Conservation (phyloP, 2,329 filamentous ascomycete genomes). For the Metarhizium sp. region DNA sequence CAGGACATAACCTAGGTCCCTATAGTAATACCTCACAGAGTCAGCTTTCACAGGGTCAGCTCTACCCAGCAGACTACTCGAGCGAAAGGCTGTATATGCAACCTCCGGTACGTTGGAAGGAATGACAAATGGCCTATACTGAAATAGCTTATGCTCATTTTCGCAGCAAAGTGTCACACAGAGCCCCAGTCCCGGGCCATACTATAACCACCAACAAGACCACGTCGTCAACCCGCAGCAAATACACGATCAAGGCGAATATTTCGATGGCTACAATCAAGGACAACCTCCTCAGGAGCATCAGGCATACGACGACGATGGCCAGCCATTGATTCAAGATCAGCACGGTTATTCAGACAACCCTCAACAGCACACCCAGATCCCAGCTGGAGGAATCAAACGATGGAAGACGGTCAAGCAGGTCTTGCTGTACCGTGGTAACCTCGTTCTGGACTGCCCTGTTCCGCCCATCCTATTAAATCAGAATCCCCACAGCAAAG, state of each 20-base stretch:
- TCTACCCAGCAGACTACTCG: neutral
- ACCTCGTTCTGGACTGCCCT: conserved; percentile 92
- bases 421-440: conserved; percentile 93
- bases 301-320: neutral
- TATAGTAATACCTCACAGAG: neutral
- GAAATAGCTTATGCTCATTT: neutral
- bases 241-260: neutral
- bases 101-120: neutral
- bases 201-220: neutral
- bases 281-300: conserved; percentile 21
- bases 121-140: neutral
- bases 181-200: neutral
- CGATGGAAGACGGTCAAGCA: conserved; percentile 99
- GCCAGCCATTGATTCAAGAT: neutral
- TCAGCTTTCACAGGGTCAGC: neutral
- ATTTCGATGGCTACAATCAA: neutral
- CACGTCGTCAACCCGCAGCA: neutral
- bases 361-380: conserved; percentile 16
- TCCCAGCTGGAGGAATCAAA: conserved; percentile 46
- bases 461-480: conserved; percentile 82
- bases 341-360: neutral
- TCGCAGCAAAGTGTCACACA: neutral
- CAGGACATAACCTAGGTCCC: neutral
- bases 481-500: conserved; percentile 72
- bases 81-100: neutral